Evolutionary conservation across 73 alveolate species (phyloP).

Genomic region (Stentor coeruleus): DNA sequence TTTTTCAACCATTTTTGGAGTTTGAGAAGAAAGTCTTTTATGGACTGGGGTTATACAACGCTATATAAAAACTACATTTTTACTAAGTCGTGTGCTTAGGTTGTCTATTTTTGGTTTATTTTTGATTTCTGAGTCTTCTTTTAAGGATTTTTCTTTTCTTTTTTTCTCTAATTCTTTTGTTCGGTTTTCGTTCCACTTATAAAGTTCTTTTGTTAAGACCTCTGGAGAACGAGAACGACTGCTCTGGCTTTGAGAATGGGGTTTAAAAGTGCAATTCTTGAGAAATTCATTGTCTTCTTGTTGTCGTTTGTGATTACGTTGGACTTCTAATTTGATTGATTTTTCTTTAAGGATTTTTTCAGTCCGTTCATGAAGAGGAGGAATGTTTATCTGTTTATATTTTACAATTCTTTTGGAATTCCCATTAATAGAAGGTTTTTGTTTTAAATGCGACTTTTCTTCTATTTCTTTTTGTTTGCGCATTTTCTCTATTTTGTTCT

Average conservation of each 20-base stretch:
- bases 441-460: neutral
- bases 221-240: neutral
- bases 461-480: neutral
- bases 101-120: constrained; percentile 27
- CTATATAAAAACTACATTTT: neutral
- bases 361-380: neutral
- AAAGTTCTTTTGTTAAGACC: neutral
- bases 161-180: constrained; percentile 1
- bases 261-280: constrained; percentile 15
- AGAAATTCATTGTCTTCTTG: neutral
- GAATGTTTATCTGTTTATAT: too few relatives aligned
- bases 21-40: neutral
- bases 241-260: neutral
- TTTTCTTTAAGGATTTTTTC: neutral
- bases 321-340: neutral
- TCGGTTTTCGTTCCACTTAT: neutral
- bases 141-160: neutral
- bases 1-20: neutral
- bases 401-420: neutral
- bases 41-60: neutral
- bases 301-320: neutral
- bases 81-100: neutral
- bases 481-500: neutral
- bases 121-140: neutral
- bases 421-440: neutral